Percentiles rank a stretch among this genome's conserved stretches.
phyloP scores from a whole-genome alignment of 2,329 filamentous ascomycete genomes.

The Triangularia verruculosa region DNA sequence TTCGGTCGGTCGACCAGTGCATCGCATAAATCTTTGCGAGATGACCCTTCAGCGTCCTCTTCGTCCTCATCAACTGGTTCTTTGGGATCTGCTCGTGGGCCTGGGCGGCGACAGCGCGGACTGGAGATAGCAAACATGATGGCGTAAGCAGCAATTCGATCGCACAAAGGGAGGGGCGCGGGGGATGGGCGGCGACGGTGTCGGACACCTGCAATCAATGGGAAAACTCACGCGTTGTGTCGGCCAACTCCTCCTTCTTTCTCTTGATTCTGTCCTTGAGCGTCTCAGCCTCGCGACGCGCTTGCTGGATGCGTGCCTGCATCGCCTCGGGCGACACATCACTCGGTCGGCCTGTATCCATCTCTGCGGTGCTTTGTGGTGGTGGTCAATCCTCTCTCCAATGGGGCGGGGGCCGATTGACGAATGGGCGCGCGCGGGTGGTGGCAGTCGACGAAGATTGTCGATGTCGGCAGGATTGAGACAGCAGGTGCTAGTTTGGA shows the following conservation, averaged over 20 bases:
- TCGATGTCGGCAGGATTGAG: slow-evolving; percentile 20
- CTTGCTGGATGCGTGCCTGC: slow-evolving; percentile 89
- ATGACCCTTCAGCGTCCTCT: slow-evolving; percentile 95
- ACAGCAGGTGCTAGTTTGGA: slow-evolving; percentile 18
- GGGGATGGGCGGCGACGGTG: background rate
- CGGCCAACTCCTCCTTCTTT: slow-evolving; percentile 99
- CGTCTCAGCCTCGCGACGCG: slow-evolving; percentile 94
- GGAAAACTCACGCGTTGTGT: slow-evolving; percentile 82
- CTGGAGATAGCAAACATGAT: slow-evolving; percentile 45
- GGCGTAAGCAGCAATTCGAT: slow-evolving; percentile 24
- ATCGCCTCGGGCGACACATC: slow-evolving; percentile 73
- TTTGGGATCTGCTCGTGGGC: slow-evolving; percentile 88
- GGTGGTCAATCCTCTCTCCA: slow-evolving; percentile 15
- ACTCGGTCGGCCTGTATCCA: slow-evolving; percentile 54
- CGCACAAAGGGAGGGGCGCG: background rate
- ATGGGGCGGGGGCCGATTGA: slow-evolving; percentile 18
- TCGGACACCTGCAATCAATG: slow-evolving; percentile 6
- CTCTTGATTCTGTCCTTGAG: slow-evolving; percentile 98
- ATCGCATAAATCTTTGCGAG: slow-evolving; percentile 99
- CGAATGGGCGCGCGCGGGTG: slow-evolving; percentile 11
- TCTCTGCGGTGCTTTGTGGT: slow-evolving; percentile 34
- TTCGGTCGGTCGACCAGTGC: slow-evolving; percentile 99
- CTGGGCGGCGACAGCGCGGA: slow-evolving; percentile 87
- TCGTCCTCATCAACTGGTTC: slow-evolving; percentile 93
- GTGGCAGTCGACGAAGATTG: slow-evolving; percentile 21